Evolutionary conservation across 202 grass and related monocot species (phyloP).

Genomic region (Saccharum hybrid): DNA sequence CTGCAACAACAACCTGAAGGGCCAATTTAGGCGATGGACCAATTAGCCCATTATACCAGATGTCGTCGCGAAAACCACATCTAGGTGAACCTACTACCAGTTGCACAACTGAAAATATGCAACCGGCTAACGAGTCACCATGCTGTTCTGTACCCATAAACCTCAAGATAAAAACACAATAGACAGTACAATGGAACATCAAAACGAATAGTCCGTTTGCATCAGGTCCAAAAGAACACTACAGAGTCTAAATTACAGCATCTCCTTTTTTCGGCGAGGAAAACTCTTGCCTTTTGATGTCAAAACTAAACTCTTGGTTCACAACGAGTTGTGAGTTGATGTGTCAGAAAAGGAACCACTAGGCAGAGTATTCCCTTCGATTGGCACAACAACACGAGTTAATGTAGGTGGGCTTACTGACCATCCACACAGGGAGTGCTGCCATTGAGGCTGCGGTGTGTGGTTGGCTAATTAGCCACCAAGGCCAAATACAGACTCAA

Average conservation of each 20-base stretch:
- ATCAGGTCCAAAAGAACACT: neutral
- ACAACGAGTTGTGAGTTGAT: constrained; percentile 40
- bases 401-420: constrained; percentile 65
- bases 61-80: neutral
- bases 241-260: neutral
- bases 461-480: constrained; percentile 74
- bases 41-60: constrained; percentile 19
- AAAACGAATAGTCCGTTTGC: neutral
- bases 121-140: constrained; percentile 20
- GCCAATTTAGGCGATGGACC: constrained; percentile 1
- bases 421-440: constrained; percentile 57
- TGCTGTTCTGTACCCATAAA: neutral
- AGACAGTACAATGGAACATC: neutral
- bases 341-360: constrained; percentile 32
- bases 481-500: neutral
- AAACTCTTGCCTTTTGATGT: neutral
- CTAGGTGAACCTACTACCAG: constrained; percentile 38
- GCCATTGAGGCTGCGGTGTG: constrained; percentile 42
- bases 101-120: constrained; percentile 33
- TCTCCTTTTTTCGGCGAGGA: neutral
- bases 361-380: constrained; percentile 31
- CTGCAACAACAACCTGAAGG: neutral
- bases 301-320: neutral
- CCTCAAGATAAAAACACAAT: neutral
- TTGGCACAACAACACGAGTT: constrained; percentile 47